Conservation (phyloP, 352 stramenopile genomes). For the Globisporangium sylvaticum region DNA sequence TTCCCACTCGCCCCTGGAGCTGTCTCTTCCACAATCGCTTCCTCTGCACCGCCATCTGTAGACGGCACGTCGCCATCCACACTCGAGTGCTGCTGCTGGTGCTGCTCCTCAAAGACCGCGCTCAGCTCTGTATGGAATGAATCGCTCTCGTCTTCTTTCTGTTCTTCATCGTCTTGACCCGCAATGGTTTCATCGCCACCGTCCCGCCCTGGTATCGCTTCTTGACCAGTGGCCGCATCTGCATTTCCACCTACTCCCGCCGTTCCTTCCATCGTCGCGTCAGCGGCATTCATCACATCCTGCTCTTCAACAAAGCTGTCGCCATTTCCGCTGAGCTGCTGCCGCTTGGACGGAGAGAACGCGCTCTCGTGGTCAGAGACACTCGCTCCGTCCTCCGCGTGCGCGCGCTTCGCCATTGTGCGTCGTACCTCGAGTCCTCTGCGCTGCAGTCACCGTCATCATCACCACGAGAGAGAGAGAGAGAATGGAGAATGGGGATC, state of each 20-base stretch:
- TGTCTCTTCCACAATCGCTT: neutral
- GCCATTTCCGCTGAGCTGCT: neutral
- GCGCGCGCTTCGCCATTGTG: neutral
- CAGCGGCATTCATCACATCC: neutral
- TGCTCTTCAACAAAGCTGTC: neutral
- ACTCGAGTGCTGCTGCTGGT: neutral
- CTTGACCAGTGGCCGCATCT: neutral
- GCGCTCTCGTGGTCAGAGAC: neutral
- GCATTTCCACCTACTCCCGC: too few relatives aligned
- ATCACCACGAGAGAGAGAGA: neutral
- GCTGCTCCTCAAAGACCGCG: neutral
- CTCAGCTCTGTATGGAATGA: neutral
- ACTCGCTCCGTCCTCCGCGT: neutral
- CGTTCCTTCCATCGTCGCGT: neutral
- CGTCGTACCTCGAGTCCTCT: too few relatives aligned
- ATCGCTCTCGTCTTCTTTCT: neutral
- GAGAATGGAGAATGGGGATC: neutral
- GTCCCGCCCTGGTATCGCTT: neutral
- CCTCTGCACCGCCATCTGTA: neutral
- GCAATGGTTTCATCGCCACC: neutral
- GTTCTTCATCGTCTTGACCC: neutral
- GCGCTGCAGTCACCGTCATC: neutral
- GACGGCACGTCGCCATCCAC: neutral
- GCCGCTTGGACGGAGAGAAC: constrained; percentile 6
- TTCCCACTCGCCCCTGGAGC: neutral